phyloP scores from a whole-genome alignment of 192 early-diverging fungal genomes.

The Coemansia sp. region DNA sequence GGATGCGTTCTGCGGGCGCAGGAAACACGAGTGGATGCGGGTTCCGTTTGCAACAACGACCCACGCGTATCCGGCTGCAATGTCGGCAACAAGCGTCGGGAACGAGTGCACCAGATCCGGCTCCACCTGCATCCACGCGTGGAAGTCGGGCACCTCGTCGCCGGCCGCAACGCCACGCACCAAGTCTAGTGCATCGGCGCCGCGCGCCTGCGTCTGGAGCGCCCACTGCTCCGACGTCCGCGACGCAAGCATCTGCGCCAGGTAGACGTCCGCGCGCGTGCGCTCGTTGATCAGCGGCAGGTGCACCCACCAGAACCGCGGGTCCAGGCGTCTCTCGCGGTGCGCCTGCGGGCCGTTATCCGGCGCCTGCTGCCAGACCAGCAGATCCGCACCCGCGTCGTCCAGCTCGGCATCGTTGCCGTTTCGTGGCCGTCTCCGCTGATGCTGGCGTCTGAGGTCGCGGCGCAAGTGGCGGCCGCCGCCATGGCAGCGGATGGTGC shows the following conservation, averaged over 20 bases:
- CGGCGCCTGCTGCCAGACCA: neutral
- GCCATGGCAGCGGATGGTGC: constrained; percentile 18
- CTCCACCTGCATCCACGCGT: constrained; percentile 13
- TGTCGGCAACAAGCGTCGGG: constrained; percentile 33
- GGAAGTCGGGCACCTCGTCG: constrained; percentile 20
- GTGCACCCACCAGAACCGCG: constrained; percentile 40
- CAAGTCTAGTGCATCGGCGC: constrained; percentile 18
- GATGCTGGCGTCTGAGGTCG: neutral
- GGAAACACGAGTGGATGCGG: constrained; percentile 30
- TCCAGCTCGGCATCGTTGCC: neutral
- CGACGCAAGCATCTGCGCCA: constrained; percentile 21
- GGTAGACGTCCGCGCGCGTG: constrained; percentile 7
- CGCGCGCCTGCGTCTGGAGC: constrained; percentile 1
- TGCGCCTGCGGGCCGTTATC: neutral
- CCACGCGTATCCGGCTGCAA: constrained; percentile 22
- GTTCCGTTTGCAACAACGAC: constrained; percentile 31
- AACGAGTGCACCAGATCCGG: constrained; percentile 9
- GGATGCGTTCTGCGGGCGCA: neutral
- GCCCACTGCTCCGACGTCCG: constrained; percentile 27
- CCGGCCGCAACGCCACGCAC: neutral
- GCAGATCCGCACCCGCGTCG: neutral
- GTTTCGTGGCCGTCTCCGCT: neutral
- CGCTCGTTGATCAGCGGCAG: constrained; percentile 16
- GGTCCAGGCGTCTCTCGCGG: constrained; percentile 9
- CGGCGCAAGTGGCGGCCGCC: constrained; percentile 17